These are phyloP conservation scores for Mycena kentingensis DNA, from an alignment of 768 basidiomycete genomes.

Conservation along the genomic window DNA sequence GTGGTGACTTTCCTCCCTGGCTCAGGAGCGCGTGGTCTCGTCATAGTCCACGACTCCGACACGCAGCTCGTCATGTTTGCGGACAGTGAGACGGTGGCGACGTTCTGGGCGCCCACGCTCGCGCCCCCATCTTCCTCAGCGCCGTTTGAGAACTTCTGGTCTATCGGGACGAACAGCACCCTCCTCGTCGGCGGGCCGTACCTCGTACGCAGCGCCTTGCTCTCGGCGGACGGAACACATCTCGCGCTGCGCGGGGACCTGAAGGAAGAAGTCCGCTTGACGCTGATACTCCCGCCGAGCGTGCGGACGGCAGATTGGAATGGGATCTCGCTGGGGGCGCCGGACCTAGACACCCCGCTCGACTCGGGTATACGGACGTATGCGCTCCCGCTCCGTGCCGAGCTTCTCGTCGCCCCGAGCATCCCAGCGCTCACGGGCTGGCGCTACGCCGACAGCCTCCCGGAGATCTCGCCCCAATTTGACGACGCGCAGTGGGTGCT, in stretches of 20 bases:
- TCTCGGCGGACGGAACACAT: constrained; percentile 35
- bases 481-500: constrained; percentile 65
- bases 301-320: constrained; percentile 72
- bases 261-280: constrained; percentile 56
- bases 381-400: constrained; percentile 35
- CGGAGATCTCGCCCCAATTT: constrained; percentile 61
- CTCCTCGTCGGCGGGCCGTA: constrained; percentile 68
- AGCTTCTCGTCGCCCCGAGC: constrained; percentile 33
- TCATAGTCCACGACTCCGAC: constrained; percentile 67
- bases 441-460: constrained; percentile 76
- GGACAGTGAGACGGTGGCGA: constrained; percentile 64
- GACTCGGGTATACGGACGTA: background rate
- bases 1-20: constrained; percentile 59
- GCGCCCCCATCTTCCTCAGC: constrained; percentile 43
- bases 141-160: constrained; percentile 64
- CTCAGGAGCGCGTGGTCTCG: constrained; percentile 45
- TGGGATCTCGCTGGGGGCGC: constrained; percentile 34
- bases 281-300: constrained; percentile 60
- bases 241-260: constrained; percentile 73
- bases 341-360: constrained; percentile 34
- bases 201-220: constrained; percentile 60
- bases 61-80: constrained; percentile 69
- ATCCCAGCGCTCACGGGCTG: constrained; percentile 62
- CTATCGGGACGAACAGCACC: constrained; percentile 69
- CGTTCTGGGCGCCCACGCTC: constrained; percentile 70